Percentiles rank a stretch among this genome's conserved stretches.
These are phyloP conservation scores for Clonostachys rosea DNA, from an alignment of 2,329 filamentous ascomycete species.

Conservation along the genomic window DNA sequence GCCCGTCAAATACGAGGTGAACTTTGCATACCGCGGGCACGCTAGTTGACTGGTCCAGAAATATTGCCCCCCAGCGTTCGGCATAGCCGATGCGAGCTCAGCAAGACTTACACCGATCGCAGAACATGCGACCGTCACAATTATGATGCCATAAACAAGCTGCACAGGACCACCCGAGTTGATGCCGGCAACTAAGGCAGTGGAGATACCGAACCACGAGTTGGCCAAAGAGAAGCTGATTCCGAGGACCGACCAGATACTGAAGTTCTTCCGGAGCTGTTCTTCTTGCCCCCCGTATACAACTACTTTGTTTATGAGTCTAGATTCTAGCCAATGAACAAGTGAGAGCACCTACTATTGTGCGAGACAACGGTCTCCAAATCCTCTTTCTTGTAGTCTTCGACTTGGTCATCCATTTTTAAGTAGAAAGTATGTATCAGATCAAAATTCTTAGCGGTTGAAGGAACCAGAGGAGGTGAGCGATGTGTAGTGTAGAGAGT, in stretches of 20 bases:
- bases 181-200: constrained; percentile 26
- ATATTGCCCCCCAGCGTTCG: constrained; percentile 19
- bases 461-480: no score
- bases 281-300: background rate
- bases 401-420: no score
- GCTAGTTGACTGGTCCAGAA: constrained; percentile 16
- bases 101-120: constrained; percentile 5
- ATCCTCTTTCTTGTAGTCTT: no score
- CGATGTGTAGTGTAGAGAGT: no score
- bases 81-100: constrained; percentile 19
- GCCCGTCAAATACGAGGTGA: constrained; percentile 14
- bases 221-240: constrained; percentile 36
- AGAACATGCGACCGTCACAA: background rate
- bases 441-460: no score
- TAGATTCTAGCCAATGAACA: no score
- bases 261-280: constrained; percentile 21
- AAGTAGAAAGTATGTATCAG: no score
- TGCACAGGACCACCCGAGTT: constrained; percentile 15
- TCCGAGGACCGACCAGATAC: constrained; percentile 32
- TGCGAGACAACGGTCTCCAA: no score
- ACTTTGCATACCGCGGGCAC: constrained; percentile 3
- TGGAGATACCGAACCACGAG: constrained; percentile 29
- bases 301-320: background rate
- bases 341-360: no score
- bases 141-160: constrained; percentile 5